Evolutionary conservation across 2,329 filamentous ascomycete species (phyloP).

Genomic region (Proliferodiscus dingleyae): DNA sequence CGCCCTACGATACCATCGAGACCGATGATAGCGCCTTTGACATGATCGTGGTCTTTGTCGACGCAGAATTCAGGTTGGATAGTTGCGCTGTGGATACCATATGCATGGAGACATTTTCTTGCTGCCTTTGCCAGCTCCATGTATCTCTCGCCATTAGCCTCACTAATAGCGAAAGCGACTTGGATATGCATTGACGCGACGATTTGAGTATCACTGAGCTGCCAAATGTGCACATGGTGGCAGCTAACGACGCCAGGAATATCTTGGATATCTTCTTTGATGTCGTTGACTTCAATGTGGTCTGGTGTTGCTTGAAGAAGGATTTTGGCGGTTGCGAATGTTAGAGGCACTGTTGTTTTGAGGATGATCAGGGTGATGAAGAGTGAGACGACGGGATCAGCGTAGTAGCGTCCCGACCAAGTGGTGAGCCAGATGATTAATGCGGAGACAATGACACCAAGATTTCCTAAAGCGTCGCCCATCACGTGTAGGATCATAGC

Average conservation of each 20-base stretch:
- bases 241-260: conserved; percentile 84
- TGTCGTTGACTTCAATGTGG: conserved; percentile 81
- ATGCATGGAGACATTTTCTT: conserved; percentile 84
- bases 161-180: conserved; percentile 83
- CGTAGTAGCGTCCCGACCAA: conserved; percentile 77
- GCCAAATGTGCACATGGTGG: conserved; percentile 97
- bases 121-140: conserved; percentile 85
- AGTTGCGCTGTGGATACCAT: conserved; percentile 93
- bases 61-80: conserved; percentile 89
- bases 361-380: conserved; percentile 82
- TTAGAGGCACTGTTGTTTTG: conserved; percentile 71
- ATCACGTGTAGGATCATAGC: conserved; percentile 73
- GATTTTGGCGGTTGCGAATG: conserved; percentile 76
- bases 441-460: conserved; percentile 78
- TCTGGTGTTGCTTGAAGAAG: conserved; percentile 90
- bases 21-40: conserved; percentile 15
- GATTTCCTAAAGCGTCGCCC: conserved; percentile 79
- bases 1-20: conserved; percentile 26
- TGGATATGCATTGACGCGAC: conserved; percentile 92
- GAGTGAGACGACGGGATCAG: conserved; percentile 86
- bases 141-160: conserved; percentile 72
- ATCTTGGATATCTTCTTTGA: conserved; percentile 83
- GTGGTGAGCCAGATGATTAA: conserved; percentile 88
- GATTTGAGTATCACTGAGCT: conserved; percentile 89
- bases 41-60: conserved; percentile 36